Conservation (phyloP, 768 basidiomycete genomes). For the Asterophora lycoperdoides region DNA sequence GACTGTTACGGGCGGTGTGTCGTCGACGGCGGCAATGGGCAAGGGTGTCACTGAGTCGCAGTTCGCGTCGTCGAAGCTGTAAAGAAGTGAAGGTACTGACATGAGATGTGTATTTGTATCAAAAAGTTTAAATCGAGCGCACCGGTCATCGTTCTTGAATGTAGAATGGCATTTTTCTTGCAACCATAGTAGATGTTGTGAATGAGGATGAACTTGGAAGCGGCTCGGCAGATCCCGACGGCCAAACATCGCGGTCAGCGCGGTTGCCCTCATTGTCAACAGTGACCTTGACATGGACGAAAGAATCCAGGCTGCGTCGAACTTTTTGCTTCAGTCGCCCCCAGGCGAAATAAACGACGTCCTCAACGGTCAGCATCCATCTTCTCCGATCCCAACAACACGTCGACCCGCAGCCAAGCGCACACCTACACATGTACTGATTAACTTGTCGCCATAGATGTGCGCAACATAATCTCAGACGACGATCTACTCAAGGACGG, state of each 20-base stretch:
- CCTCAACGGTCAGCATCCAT: constrained; percentile 59
- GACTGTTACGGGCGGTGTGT: constrained; percentile 96
- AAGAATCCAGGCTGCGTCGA: constrained; percentile 67
- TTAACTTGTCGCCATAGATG: constrained; percentile 46
- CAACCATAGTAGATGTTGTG: too few relatives aligned
- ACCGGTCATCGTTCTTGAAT: background rate
- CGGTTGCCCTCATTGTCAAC: background rate
- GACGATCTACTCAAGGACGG: constrained; percentile 66
- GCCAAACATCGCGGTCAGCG: background rate
- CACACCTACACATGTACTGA: constrained; percentile 9
- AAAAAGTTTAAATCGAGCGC: background rate
- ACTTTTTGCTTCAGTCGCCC: constrained; percentile 83
- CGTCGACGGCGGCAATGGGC: constrained; percentile 99
- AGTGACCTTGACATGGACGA: constrained; percentile 48
- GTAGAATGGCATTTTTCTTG: too few relatives aligned
- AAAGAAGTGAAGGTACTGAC: constrained; percentile 6
- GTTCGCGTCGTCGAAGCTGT: constrained; percentile 48
- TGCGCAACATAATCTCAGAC: constrained; percentile 84
- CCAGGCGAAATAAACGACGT: constrained; percentile 98
- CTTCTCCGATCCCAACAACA: background rate
- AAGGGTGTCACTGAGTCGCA: constrained; percentile 91
- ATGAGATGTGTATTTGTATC: constrained; percentile 8
- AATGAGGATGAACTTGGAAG: background rate
- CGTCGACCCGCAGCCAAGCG: too few relatives aligned
- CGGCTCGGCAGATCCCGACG: constrained; percentile 17